These are phyloP conservation scores for Paxillus ammoniavirescens DNA, from an alignment of 768 basidiomycete genomes.

Conservation along the genomic window DNA sequence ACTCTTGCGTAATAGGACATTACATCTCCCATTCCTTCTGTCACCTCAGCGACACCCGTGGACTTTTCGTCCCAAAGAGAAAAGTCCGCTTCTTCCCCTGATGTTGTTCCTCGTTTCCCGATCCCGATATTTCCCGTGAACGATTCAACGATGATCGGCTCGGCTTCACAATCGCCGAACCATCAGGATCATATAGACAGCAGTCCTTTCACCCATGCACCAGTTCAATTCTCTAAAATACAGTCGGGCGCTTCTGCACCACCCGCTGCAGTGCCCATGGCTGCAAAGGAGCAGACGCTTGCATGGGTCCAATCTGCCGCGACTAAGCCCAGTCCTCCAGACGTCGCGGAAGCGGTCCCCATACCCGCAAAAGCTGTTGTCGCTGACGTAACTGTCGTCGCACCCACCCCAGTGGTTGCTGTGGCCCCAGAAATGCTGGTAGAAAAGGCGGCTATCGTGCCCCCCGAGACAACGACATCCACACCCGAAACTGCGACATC, in stretches of 20 bases:
- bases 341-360: not conserved
- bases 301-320: not conserved
- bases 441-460: no score
- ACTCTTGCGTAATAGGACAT: slow-evolving; percentile 8
- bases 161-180: slow-evolving; percentile 8
- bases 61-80: not conserved
- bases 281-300: not conserved
- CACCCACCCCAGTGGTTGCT: not conserved
- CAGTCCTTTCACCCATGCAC: slow-evolving; percentile 21
- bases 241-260: slow-evolving; percentile 2
- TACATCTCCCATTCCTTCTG: slow-evolving; percentile 13
- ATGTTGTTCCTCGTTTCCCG: slow-evolving; percentile 33
- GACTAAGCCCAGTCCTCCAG: not conserved
- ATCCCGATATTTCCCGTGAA: slow-evolving; percentile 42
- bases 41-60: not conserved
- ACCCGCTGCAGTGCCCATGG: not conserved
- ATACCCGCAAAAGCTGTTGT: not conserved
- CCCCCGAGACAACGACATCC: not conserved
- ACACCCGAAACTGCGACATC: not conserved
- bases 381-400: not conserved
- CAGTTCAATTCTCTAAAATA: slow-evolving; percentile 4
- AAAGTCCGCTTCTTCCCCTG: slow-evolving; percentile 8
- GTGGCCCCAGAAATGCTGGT: not conserved
- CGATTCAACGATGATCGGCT: slow-evolving; percentile 34
- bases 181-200: not conserved